Evolutionary conservation across 441 rosid species (phyloP), one percentile per base, ranked within the genome.

Genomic region (Populus hybrid): DNA sequence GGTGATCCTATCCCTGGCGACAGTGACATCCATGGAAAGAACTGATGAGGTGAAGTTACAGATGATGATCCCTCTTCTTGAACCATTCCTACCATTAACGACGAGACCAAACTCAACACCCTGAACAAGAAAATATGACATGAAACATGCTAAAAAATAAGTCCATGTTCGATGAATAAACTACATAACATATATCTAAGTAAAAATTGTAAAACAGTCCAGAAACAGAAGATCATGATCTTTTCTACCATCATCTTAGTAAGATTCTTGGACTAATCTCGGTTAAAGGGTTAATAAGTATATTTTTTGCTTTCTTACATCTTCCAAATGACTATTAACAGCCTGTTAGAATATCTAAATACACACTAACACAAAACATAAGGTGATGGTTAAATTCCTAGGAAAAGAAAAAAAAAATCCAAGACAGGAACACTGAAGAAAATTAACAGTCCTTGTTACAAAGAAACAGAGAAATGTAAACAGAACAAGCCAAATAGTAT

Each of bases 1-100:
- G 91, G 85, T 24, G 93, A 89, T 57, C 89, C 93, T 34, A 85
- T 74, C 46, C 92, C 90, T 0, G 95, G 90, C 61, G 95, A 89
- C 0, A 83, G 84, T 9, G 89, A 73, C 88, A 89, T 87, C 88
- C 86, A 79, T 9, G 93, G 83, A 82, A 88, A 82, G 78, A 86
- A 82, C 80, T 85, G 90, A 74, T 84, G 85, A 3, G 91, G 90
- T 72, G 94, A 85, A 74, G 89, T 81, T 14, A 85, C 83, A 5
- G 90, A 82, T 34, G 94, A 86, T 76, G 90, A 81, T 79, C 91
- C 89, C 26, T 84, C 90, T n/a, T 88, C 91, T 50, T 84, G 92
- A 82, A 85, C 82, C 88, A 87, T 87, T 82, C 83, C 87, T 75
- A 78, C 86, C 84, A 83, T 84, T 74, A 67, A 75, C 72, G 70